Percentiles rank a stretch among this genome's conserved stretches.
phyloP scores from a whole-genome alignment of 2,329 filamentous ascomycete genomes.

The Talaromyces sp. region DNA sequence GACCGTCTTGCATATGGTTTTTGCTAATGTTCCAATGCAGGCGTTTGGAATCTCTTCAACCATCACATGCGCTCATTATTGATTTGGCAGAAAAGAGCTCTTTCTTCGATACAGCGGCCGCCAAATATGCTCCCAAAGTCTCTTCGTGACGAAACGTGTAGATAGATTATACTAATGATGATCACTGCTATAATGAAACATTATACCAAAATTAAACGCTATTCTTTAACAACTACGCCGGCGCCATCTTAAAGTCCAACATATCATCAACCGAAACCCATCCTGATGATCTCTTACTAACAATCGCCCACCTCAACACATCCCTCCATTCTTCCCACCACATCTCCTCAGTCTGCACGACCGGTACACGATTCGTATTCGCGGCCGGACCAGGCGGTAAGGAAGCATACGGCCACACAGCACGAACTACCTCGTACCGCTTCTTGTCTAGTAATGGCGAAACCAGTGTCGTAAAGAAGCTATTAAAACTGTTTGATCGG shows the following conservation, averaged over 20 bases:
- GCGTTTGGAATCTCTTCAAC: constrained; percentile 53
- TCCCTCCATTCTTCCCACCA: constrained; percentile 31
- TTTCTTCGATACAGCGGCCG: constrained; percentile 81
- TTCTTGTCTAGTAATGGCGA: constrained; percentile 28
- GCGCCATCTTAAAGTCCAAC: constrained; percentile 21
- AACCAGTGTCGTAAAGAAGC: constrained; percentile 26
- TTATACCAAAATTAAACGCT: not conserved
- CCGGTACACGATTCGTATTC: constrained; percentile 20
- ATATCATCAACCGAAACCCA: constrained; percentile 23
- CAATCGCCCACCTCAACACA: constrained; percentile 18
- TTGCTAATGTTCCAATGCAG: constrained; percentile 23
- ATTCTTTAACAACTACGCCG: not conserved
- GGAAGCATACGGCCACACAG: constrained; percentile 27
- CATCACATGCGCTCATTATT: constrained; percentile 67
- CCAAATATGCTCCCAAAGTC: constrained; percentile 85
- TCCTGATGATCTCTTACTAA: constrained; percentile 19
- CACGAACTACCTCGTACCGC: constrained; percentile 26
- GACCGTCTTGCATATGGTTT: not conserved
- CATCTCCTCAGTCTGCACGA: constrained; percentile 24
- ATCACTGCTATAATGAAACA: not conserved
- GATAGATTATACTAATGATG: constrained; percentile 9
- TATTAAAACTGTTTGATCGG: constrained; percentile 15
- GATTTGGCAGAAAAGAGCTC: constrained; percentile 82
- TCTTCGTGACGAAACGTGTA: constrained; percentile 22
- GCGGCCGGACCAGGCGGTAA: constrained; percentile 11